Evolutionary conservation across 2,329 filamentous ascomycete species (phyloP).

Genomic region (Ceratocystis ficicola): DNA sequence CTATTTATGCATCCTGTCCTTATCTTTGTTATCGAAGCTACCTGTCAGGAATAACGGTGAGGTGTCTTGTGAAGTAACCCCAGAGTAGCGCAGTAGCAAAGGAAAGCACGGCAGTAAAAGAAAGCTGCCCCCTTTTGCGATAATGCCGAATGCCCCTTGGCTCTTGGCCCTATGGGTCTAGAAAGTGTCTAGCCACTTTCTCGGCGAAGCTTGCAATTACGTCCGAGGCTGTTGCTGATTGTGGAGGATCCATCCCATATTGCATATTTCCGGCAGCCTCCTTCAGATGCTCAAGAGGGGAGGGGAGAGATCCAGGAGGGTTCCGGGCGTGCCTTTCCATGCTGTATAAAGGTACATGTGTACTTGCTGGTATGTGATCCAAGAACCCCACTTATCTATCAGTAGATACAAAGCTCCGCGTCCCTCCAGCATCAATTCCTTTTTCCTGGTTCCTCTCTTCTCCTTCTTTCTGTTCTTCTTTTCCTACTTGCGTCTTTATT

Average conservation of each 20-base stretch:
- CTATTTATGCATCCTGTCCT: background rate
- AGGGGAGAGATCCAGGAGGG: background rate
- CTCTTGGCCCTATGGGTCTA: background rate
- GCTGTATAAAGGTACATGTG: slow-evolving; percentile 5
- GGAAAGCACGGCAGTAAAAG: background rate
- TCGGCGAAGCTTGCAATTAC: background rate
- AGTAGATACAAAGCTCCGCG: slow-evolving; percentile 8
- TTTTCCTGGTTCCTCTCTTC: slow-evolving; percentile 8
- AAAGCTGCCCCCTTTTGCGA: background rate
- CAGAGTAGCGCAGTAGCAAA: background rate
- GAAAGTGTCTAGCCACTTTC: background rate
- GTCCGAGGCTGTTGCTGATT: background rate
- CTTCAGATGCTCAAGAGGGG: background rate
- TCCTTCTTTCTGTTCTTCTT: slow-evolving; percentile 3
- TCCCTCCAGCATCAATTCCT: background rate
- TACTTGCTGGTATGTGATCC: background rate
- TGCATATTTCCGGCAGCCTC: background rate
- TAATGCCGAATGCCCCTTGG: background rate
- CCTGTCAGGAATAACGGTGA: background rate
- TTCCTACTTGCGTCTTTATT: background rate
- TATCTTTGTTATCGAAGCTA: background rate
- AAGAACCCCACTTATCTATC: slow-evolving; percentile 9
- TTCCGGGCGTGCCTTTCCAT: background rate
- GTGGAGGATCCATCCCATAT: slow-evolving; percentile 2
- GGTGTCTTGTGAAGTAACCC: background rate